Conservation (phyloP, 129 eudicot genomes). For the Lonicera japonica region DNA sequence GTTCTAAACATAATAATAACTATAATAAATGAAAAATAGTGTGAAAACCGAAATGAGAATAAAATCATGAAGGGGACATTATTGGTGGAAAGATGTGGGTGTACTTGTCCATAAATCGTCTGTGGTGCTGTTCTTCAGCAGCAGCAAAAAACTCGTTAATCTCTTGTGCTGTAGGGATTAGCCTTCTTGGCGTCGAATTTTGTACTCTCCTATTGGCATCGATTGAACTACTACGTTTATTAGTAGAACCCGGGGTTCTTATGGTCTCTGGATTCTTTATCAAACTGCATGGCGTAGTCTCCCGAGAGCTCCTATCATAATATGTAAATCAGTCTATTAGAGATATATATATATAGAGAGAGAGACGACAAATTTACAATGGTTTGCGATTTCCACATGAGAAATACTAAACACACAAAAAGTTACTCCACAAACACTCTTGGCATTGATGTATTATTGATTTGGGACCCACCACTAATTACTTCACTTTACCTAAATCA, state of each 20-base stretch:
- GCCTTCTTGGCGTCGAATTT: slow-evolving; percentile 16
- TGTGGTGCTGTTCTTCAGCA: slow-evolving; percentile 47
- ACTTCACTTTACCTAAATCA: no score
- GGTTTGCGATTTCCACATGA: no score
- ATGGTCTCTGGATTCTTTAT: slow-evolving; percentile 41
- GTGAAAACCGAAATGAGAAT: not conserved
- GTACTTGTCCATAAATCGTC: slow-evolving; percentile 43
- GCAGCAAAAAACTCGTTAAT: slow-evolving; percentile 49
- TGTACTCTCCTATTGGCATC: slow-evolving; percentile 17
- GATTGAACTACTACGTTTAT: slow-evolving; percentile 24
- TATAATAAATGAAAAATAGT: not conserved
- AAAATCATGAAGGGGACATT: no score
- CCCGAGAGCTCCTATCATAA: slow-evolving; percentile 39
- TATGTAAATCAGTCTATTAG: not conserved
- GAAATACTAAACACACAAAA: no score
- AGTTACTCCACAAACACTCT: no score
- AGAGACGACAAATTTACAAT: no score
- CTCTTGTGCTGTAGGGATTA: slow-evolving; percentile 41
- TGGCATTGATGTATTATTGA: no score
- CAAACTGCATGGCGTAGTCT: slow-evolving; percentile 56
- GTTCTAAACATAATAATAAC: not conserved
- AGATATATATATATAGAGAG: no score
- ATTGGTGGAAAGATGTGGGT: not conserved
- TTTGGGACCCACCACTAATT: no score
- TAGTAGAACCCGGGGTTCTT: slow-evolving; percentile 46